Evolutionary conservation across 2,329 filamentous ascomycete species (phyloP).

Genomic region (Hymenoscyphus repandus): DNA sequence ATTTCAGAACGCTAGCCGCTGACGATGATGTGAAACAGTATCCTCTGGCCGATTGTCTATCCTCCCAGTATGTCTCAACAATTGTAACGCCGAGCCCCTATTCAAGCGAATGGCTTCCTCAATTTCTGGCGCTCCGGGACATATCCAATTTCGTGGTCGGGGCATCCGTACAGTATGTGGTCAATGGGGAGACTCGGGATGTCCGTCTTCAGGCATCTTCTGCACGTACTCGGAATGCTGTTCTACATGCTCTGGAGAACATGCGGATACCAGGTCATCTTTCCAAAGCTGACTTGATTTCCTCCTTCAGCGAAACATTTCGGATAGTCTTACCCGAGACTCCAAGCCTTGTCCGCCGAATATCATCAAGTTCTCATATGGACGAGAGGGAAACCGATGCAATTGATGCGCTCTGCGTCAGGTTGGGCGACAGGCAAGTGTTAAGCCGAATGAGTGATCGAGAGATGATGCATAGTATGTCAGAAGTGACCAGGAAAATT

Average conservation of each 20-base stretch:
- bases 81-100: constrained; percentile 30
- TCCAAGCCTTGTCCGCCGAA: constrained; percentile 26
- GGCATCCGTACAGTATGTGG: constrained; percentile 35
- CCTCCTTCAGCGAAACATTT: constrained; percentile 34
- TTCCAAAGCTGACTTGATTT: constrained; percentile 33
- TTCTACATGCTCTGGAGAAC: constrained; percentile 34
- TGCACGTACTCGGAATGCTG: constrained; percentile 34
- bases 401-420: constrained; percentile 32
- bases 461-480: constrained; percentile 34
- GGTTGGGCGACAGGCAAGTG: constrained; percentile 32
- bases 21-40: constrained; percentile 26
- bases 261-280: constrained; percentile 33
- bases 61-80: constrained; percentile 32
- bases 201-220: constrained; percentile 32
- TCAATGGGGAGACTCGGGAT: constrained; percentile 33
- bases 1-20: neutral
- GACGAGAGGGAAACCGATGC: constrained; percentile 36
- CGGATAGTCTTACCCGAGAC: constrained; percentile 36
- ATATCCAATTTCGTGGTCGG: constrained; percentile 36
- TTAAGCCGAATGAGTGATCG: constrained; percentile 37
- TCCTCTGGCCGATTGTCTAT: constrained; percentile 34
- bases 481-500: constrained; percentile 33
- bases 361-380: constrained; percentile 21
- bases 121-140: constrained; percentile 37
- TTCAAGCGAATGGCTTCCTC: constrained; percentile 34